A percentile compares a stretch with the other conserved stretches of the same genome.
These are phyloP conservation scores for Cucurbita pepo DNA, from an alignment of 306 rosid genomes.

Conservation along the genomic window DNA sequence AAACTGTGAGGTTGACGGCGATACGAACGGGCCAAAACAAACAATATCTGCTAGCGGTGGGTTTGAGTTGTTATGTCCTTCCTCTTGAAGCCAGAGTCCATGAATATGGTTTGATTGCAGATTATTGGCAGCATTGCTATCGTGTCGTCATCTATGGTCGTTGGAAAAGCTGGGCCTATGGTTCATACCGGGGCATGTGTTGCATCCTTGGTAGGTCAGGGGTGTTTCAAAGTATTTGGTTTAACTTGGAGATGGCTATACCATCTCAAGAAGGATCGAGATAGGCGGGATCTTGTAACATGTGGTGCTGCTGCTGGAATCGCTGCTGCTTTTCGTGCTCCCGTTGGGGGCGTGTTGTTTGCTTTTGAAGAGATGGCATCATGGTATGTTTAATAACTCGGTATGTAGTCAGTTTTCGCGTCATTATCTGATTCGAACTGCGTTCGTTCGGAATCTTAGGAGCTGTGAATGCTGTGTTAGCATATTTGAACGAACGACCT, in stretches of 20 bases:
- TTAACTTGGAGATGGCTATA: slow-evolving; percentile 76
- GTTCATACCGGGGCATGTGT: slow-evolving; percentile 92
- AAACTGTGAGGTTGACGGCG: too few relatives aligned
- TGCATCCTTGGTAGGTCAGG: slow-evolving; percentile 74
- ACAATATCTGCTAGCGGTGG: too few relatives aligned
- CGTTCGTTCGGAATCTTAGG: background rate
- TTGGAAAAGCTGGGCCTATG: slow-evolving; percentile 99
- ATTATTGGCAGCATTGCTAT: slow-evolving; percentile 82
- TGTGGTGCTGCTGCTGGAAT: slow-evolving; percentile 96
- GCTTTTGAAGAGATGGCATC: slow-evolving; percentile 94
- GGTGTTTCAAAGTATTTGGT: slow-evolving; percentile 59
- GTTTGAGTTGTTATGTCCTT: background rate
- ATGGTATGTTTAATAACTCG: slow-evolving; percentile 29
- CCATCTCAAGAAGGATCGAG: slow-evolving; percentile 72
- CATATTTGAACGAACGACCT: background rate
- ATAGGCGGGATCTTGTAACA: slow-evolving; percentile 67
- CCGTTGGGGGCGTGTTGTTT: slow-evolving; percentile 93
- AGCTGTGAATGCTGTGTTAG: background rate
- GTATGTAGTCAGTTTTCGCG: background rate
- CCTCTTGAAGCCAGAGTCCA: background rate
- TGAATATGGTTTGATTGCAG: slow-evolving; percentile 25
- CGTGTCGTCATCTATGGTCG: slow-evolving; percentile 64
- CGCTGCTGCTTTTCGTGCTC: slow-evolving; percentile 85
- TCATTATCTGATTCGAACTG: background rate
- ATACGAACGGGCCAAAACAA: too few relatives aligned